Conservation (phyloP, 345 rosid species). For the Odontarrhena argentea region DNA sequence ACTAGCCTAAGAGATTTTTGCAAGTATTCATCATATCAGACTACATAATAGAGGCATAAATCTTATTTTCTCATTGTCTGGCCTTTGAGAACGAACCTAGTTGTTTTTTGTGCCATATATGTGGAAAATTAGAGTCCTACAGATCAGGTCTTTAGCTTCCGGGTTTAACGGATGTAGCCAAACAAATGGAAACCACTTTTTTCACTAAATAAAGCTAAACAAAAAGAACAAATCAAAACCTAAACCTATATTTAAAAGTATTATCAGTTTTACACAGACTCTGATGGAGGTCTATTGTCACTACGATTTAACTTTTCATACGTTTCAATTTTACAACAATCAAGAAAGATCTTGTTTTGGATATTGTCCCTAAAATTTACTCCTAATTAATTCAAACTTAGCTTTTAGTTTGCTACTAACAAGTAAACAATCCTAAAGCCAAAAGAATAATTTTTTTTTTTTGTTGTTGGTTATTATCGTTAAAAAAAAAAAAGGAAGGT, state of each 20-base stretch:
- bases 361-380: constrained; percentile 12
- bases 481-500: background rate
- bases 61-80: background rate
- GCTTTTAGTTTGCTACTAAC: constrained; percentile 6
- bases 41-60: background rate
- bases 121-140: background rate
- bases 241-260: constrained; percentile 11
- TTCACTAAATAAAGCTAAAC: constrained; percentile 42
- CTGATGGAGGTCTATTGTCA: constrained; percentile 32
- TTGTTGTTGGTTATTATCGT: too few species aligned
- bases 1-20: too few species aligned
- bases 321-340: constrained; percentile 20
- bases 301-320: constrained; percentile 37
- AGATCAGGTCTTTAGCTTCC: constrained; percentile 33
- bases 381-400: background rate
- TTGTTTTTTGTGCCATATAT: constrained; percentile 2
- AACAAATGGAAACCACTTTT: constrained; percentile 35
- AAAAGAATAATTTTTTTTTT: background rate
- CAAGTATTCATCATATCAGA: constrained; percentile 5
- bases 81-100: background rate
- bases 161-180: constrained; percentile 30
- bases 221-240: constrained; percentile 37
- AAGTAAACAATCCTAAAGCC: background rate
- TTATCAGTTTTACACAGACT: constrained; percentile 36
- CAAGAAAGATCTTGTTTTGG: constrained; percentile 34